Conservation (phyloP, 768 basidiomycete genomes). For the Gloeophyllum trabeum region DNA sequence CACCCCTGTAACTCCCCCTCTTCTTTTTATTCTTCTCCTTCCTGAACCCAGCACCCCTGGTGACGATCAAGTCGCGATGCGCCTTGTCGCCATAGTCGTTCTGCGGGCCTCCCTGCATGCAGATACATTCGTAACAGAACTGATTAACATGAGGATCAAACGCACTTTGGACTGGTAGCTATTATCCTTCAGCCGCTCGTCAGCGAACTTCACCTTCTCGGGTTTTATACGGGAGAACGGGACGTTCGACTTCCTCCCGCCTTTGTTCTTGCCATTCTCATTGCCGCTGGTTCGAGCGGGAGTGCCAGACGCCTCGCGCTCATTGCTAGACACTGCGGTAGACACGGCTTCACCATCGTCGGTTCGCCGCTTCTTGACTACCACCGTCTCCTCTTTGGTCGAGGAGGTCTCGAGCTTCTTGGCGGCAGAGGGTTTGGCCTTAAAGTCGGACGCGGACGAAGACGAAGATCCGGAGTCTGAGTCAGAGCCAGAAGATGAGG, state of each 20-base stretch:
- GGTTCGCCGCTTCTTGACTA: constrained; percentile 52
- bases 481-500: constrained; percentile 11
- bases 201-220: constrained; percentile 37
- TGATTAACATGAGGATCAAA: constrained; percentile 5
- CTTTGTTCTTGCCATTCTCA: constrained; percentile 16
- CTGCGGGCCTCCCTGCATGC: constrained; percentile 38
- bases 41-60: constrained; percentile 88
- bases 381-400: constrained; percentile 14
- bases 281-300: constrained; percentile 5
- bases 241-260: constrained; percentile 34
- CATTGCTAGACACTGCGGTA: constrained; percentile 3
- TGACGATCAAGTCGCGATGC: constrained; percentile 80
- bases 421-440: no score
- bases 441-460: constrained; percentile 3
- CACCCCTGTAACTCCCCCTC: constrained; percentile 85
- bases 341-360: constrained; percentile 35
- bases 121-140: constrained; percentile 3
- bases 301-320: background rate
- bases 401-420: background rate
- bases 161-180: constrained; percentile 71
- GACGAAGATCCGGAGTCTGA: constrained; percentile 13
- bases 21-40: constrained; percentile 99
- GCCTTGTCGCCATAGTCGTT: constrained; percentile 89
- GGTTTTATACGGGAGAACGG: constrained; percentile 78
- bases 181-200: constrained; percentile 53